Conservation (phyloP, 129 eudicot species). For the Escallonia rubra region DNA sequence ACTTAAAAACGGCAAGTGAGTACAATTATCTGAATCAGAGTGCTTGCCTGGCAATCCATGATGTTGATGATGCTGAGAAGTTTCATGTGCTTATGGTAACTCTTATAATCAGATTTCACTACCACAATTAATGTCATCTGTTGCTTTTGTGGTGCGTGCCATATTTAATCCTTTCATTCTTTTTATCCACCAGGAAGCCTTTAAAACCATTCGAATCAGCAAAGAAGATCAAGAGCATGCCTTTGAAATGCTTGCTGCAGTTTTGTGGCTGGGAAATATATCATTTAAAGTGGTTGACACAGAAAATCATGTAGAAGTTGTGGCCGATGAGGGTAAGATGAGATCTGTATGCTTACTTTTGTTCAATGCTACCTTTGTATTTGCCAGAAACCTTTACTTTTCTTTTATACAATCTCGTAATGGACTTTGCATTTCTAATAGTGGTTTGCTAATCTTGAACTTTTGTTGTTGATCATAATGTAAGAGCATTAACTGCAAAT, state of each 20-base stretch:
- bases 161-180: neutral
- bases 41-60: constrained; percentile 61
- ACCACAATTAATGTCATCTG: neutral
- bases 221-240: constrained; percentile 63
- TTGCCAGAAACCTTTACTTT: neutral
- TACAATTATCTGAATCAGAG: constrained; percentile 83
- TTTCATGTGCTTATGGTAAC: constrained; percentile 59
- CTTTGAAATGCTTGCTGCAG: constrained; percentile 79
- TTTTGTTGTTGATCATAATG: no score
- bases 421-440: neutral
- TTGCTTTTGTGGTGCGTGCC: no score
- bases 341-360: constrained; percentile 3
- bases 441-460: neutral
- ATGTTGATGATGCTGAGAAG: constrained; percentile 72
- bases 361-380: neutral
- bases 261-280: constrained; percentile 93
- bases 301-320: constrained; percentile 65
- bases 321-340: constrained; percentile 65
- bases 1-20: constrained; percentile 61
- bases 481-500: no score
- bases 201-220: constrained; percentile 40
- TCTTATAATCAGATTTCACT: neutral
- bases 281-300: constrained; percentile 58
- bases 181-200: constrained; percentile 55
- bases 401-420: neutral